phyloP scores from a whole-genome alignment of 805 yeast species.

The Clavispora carvajalis region DNA sequence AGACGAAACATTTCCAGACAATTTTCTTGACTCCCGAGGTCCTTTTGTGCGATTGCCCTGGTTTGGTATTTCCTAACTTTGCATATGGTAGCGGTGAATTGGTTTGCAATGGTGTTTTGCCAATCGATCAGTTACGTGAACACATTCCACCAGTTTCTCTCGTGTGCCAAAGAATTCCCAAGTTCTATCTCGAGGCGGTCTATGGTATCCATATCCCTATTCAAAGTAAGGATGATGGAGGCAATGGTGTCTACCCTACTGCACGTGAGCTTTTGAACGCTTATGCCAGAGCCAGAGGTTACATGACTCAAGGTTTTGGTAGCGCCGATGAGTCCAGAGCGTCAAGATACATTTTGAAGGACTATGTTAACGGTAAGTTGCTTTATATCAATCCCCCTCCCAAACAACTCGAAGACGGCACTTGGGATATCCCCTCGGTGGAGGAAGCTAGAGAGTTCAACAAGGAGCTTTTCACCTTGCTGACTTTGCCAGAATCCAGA shows the following conservation, averaged over 20 bases:
- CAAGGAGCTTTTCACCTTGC: conserved; percentile 62
- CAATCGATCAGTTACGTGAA: conserved; percentile 95
- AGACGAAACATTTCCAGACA: conserved; percentile 98
- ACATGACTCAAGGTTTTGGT: conserved; percentile 95
- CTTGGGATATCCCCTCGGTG: conserved; percentile 48
- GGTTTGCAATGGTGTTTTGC: conserved; percentile 97
- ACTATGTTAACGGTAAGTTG: conserved; percentile 89
- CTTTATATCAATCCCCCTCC: conserved; percentile 90
- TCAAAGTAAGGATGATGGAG: conserved; percentile 77
- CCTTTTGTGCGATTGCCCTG: conserved; percentile 96
- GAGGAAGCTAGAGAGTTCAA: conserved; percentile 53
- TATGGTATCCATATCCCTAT: conserved; percentile 89
- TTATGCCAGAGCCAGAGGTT: conserved; percentile 95
- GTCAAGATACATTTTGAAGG: conserved; percentile 85
- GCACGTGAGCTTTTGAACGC: conserved; percentile 85
- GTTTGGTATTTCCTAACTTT: conserved; percentile 96
- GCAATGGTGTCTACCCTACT: conserved; percentile 74
- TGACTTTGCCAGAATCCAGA: conserved; percentile 66
- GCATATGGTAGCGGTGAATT: conserved; percentile 95
- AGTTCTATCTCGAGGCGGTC: conserved; percentile 79
- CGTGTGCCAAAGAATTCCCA: conserved; percentile 85
- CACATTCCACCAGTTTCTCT: conserved; percentile 82
- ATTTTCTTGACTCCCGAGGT: conserved; percentile 78
- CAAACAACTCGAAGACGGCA: conserved; percentile 45
- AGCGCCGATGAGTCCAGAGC: conserved; percentile 96